Base-by-base conservation (phyloP, 176 grass and related monocot genomes). In the Aegilops sharonensis region DNA sequence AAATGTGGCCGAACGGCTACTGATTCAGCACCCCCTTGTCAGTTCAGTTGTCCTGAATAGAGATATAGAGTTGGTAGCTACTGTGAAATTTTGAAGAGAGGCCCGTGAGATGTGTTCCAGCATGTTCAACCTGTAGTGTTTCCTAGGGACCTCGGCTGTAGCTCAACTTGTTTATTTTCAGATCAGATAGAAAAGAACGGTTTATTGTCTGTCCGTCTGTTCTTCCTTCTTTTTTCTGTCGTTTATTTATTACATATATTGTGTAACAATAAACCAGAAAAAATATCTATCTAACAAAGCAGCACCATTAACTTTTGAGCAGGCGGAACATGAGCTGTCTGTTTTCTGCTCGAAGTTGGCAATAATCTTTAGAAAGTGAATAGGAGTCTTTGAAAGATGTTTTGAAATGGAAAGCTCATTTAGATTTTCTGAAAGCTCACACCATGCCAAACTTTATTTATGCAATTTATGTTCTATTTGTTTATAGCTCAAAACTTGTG, bases 1-100 rank as follows among this genome's bases (percentile, higher is more conserved):
- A 89, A 68, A 86, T 95, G 80, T 95, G 93, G 93, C 89, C 89
- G 24, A 92, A 89, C 54, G 81, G 27, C 68, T 95, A 93, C 83
- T 95, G 87, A 89, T 76, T 81, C 15, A 31, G 50, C 36, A 4
- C 42, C 12, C 68, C 32, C 8, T 20, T 59, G 54, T 59, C 54
- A 35, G 48, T 13, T 60, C 27, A 27, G 27, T 27, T 27, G 25
- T 50, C 21, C 78, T 67, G 59, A 34, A 80, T 76, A 81, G 37
- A 84, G 77, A 77, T 62, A 68, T 72, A 67, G 59, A 87, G 85
- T 77, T 85, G 89, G 73, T 83, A 30, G 89, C 77, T 80, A 30
- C 69, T 31, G 30, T 64, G 64, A 69, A 82, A 85, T 91, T 88
- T 85, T 81, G 89, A 40, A 85, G 54, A 71, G 89, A 77, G 85